Evolutionary conservation across 2,329 filamentous ascomycete genomes (phyloP), one percentile per base, ranked within the genome.

Genomic region (Fusarium sp.): DNA sequence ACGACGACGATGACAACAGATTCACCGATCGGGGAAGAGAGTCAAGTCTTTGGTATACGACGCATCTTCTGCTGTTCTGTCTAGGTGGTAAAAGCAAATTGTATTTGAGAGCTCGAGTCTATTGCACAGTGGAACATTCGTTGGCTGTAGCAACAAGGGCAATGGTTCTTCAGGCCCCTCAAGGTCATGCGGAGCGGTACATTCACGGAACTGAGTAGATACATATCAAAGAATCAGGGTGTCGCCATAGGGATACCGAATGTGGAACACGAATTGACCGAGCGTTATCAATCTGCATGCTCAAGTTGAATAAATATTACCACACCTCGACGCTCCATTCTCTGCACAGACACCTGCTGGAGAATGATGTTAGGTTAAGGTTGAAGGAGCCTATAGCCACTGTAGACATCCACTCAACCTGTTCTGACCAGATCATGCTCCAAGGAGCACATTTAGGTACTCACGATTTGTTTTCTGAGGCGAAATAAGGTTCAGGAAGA

Each of bases 101-200:
- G 30, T 14, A 32, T 5, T 14, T 32, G 13, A 32, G 30, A 6
- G 8, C 6, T 42, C 13, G 39, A 8, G 36, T 38, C 36, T 20
- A 42, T 12, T 6, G 8, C 8, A 3, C 8, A n/a, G 22, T 15
- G 14, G 22, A 42, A 6, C 10, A 13, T 15, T 10, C 22, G 14
- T 1, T 42, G 6, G 22, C 5, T 15, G 22, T 42, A 1, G 39
- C 8, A n/a, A 15, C 0, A n/a, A 15, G 14, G 22, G 13, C 0
- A 32, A 14, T 32, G 30, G 30, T 14, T 32, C 13, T 0, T 32
- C 2, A 32, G 30, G 30, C 5, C 30, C 30, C 22, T 42, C 6
- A 22, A 15, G 39, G 22, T 10, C 14, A 42, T 14, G 20, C 20
- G 12, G 13, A 41, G 22, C 8, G 20, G 13, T 13, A 6, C 3